These are phyloP conservation scores for Echium plantagineum DNA, from an alignment of 257 asterid species.

Conservation along the genomic window DNA sequence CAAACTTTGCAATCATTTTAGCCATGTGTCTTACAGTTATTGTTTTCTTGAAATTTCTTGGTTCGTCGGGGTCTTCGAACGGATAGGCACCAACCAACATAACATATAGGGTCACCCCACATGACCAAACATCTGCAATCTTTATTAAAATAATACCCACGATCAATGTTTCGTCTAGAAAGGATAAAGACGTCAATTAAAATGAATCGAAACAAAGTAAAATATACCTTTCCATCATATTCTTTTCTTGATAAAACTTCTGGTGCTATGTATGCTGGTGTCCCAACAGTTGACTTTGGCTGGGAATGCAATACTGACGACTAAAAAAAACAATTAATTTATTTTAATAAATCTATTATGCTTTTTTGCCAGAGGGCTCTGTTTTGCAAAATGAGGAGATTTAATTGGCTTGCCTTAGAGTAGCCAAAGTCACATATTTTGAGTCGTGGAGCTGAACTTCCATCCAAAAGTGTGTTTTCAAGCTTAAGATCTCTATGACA, in stretches of 20 bases:
- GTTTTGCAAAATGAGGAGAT: neutral
- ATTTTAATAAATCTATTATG: slow-evolving; percentile 7
- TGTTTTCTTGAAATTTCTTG: slow-evolving; percentile 78
- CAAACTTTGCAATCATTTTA: neutral
- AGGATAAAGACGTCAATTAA: too few species aligned
- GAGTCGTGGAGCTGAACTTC: slow-evolving; percentile 54
- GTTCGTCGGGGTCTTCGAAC: slow-evolving; percentile 86
- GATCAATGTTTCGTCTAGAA: too few species aligned
- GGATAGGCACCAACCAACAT: slow-evolving; percentile 96
- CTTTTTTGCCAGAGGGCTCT: neutral
- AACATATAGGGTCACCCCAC: slow-evolving; percentile 92
- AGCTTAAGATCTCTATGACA: slow-evolving; percentile 85
- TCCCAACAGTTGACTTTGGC: slow-evolving; percentile 91
- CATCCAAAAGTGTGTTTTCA: slow-evolving; percentile 66
- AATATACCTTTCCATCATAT: slow-evolving; percentile 76
- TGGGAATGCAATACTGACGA: slow-evolving; percentile 77
- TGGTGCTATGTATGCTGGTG: slow-evolving; percentile 88
- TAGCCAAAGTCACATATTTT: slow-evolving; percentile 83
- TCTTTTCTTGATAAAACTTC: slow-evolving; percentile 71
- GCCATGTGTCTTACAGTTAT: slow-evolving; percentile 39
- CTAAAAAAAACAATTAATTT: slow-evolving; percentile 19
- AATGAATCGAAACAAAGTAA: too few species aligned
- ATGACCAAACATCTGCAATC: slow-evolving; percentile 98
- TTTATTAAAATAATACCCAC: slow-evolving; percentile 9
- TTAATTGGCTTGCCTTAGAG: slow-evolving; percentile 37